A percentile compares a stretch with the other conserved stretches of the same genome.
Conservation (phyloP, 768 basidiomycete species). For the Mycena maculata region DNA sequence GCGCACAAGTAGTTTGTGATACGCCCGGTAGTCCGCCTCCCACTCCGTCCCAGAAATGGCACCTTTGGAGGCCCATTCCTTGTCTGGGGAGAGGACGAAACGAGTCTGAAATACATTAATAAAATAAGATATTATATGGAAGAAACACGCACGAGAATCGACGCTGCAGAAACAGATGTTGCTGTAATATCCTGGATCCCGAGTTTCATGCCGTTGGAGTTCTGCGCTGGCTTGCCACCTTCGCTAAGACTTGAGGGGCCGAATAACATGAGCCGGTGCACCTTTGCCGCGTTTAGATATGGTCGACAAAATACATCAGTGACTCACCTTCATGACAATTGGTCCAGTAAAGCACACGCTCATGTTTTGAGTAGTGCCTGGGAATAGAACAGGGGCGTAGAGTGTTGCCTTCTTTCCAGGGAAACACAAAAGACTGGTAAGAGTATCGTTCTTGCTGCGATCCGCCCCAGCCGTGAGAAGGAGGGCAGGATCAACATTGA, state of each 20-base stretch:
- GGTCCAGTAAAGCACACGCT: background rate
- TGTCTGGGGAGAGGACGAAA: no score
- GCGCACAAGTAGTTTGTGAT: background rate
- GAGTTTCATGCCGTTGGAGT: slow-evolving; percentile 4
- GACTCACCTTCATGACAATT: background rate
- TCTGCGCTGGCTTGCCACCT: background rate
- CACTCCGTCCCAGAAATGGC: background rate
- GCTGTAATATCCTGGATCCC: background rate
- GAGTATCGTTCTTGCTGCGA: background rate
- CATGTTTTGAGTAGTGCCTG: background rate
- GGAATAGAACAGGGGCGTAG: slow-evolving; percentile 2
- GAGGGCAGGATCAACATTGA: background rate
- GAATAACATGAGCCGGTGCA: background rate
- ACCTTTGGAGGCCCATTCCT: background rate
- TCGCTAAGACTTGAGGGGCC: background rate
- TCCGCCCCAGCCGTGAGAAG: background rate
- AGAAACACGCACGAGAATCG: background rate
- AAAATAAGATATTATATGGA: background rate
- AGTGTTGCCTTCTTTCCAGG: background rate
- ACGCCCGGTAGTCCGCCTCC: slow-evolving; percentile 1
- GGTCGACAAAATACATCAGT: background rate
- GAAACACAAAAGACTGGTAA: background rate
- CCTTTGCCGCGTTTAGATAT: background rate
- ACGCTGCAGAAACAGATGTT: background rate
- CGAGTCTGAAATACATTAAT: background rate